Base-by-base conservation (phyloP, 2,329 filamentous ascomycete species). In the Tolypocladium sp. region DNA sequence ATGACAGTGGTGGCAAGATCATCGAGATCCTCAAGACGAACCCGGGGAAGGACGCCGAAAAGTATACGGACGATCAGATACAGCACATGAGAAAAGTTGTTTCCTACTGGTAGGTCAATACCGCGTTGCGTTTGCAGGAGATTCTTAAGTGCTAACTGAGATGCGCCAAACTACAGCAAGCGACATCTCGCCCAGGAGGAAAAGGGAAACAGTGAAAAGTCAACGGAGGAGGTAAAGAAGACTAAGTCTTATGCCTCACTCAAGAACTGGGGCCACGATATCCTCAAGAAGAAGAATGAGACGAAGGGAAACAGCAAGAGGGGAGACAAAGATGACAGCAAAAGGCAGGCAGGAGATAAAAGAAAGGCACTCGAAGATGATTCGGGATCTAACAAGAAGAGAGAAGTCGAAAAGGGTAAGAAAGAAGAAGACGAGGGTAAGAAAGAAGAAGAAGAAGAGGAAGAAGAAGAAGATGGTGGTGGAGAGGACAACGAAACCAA, bases 111-210 rank as follows among this genome's bases (percentile, higher is more conserved):
- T 76, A 63, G 49, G 72, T 62, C 41, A 4, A 46, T n/a, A 7
- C 9, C 22, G 6, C 9, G 17, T 10, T 2, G 2, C 4, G 1
- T 15, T 6, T 7, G 20, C n/a, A n/a, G 17, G 49, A 6, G 4
- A 35, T 5, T 13, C 46, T 35, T 51, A 1, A 2, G 9, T 1
- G 17, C 27, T 17, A 12, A n/a, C 17, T 30, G 25, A 30, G 4
- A 52, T 9, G 49, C 30, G 27, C 10, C 49, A 30, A 46, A 20
- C 9, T 13, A 3, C 9, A 77, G 74, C 68, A 89, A 88, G 68
- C 76, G 85, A 5, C 85, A 88, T 71, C 72, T 89, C 0, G 85
- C 85, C 0, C 85, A 88, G 64, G 85, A 89, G 69, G 77, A 80
- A 59, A 80, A 77, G 62, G 77, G 76, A 40, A 86, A 87, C 65